Conservation (phyloP, 371 early-diverging fungal species). For the Actinomortierella ambigua region DNA sequence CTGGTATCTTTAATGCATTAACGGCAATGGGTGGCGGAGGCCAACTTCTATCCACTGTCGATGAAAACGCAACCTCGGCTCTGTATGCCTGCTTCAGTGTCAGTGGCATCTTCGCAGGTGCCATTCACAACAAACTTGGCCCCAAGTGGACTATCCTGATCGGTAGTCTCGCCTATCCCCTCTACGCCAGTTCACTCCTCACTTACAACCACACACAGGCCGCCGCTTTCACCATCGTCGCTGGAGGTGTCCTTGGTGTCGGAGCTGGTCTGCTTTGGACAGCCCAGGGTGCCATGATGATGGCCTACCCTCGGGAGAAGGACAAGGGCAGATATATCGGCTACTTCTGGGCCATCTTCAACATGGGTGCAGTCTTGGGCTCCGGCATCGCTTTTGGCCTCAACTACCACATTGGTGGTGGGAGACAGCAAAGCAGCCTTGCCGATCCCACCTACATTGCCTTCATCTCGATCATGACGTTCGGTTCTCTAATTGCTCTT, state of each 20-base stretch:
- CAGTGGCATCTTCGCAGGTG: conserved; percentile 69
- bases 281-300: conserved; percentile 83
- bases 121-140: conserved; percentile 63
- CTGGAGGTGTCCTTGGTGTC: conserved; percentile 70
- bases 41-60: conserved; percentile 66
- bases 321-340: conserved; percentile 80
- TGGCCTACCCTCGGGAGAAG: conserved; percentile 78
- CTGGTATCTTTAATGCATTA: conserved; percentile 88
- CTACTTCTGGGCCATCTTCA: conserved; percentile 85
- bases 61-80: conserved; percentile 76
- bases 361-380: conserved; percentile 66
- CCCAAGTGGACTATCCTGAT: conserved; percentile 56
- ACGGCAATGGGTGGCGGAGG: conserved; percentile 75
- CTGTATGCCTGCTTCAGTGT: conserved; percentile 74
- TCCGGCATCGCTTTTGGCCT: conserved; percentile 71
- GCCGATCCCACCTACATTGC: conserved; percentile 58
- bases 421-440: conserved; percentile 18
- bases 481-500: conserved; percentile 60
- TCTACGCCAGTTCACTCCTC: conserved; percentile 62
- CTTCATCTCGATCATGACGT: conserved; percentile 67
- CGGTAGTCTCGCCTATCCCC: conserved; percentile 55
- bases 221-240: conserved; percentile 55
- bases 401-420: conserved; percentile 64
- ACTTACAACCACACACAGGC: conserved; percentile 54
- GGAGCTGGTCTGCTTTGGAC: conserved; percentile 71